These are phyloP conservation scores for Beauveria asiatica DNA, from an alignment of 2,329 filamentous ascomycete genomes.

Conservation along the genomic window DNA sequence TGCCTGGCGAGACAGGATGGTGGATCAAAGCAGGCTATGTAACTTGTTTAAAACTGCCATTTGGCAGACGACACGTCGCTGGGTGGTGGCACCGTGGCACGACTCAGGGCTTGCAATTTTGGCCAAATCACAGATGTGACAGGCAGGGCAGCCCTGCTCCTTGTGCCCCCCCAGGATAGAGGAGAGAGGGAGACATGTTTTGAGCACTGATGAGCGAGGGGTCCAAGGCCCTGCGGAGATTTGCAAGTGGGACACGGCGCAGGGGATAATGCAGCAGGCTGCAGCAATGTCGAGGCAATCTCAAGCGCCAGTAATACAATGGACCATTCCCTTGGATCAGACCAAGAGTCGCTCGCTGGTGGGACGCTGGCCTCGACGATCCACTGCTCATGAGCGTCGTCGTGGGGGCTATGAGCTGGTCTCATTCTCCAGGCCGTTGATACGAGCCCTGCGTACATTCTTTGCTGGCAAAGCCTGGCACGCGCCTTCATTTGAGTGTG, in stretches of 20 bases:
- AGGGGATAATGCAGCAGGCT: neutral
- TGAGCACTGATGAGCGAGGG: neutral
- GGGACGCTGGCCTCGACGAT: conserved; percentile 7
- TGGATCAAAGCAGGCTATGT: conserved; percentile 6
- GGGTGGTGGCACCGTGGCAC: conserved; percentile 4
- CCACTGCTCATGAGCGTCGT: conserved; percentile 2
- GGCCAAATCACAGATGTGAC: conserved; percentile 2
- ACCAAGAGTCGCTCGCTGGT: conserved; percentile 3
- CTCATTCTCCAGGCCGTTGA: conserved; percentile 9
- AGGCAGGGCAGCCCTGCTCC: conserved; percentile 1
- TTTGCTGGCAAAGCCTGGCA: neutral
- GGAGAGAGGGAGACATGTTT: neutral
- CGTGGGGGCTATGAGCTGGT: conserved; percentile 9
- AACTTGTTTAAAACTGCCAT: conserved; percentile 8
- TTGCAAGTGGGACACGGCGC: conserved; percentile 9
- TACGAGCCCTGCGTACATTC: conserved; percentile 1
- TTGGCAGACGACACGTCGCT: neutral
- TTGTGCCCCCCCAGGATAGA: neutral
- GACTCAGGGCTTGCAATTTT: neutral
- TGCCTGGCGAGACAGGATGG: conserved; percentile 2
- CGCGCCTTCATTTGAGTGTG: neutral
- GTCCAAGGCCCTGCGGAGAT: conserved; percentile 2
- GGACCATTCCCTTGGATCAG: conserved; percentile 12
- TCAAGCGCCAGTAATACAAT: conserved; percentile 6
- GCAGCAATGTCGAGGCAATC: conserved; percentile 5